These are phyloP conservation scores for Yamadazyma trypodendri DNA, from an alignment of 1,139 yeast genomes.

Conservation along the genomic window DNA sequence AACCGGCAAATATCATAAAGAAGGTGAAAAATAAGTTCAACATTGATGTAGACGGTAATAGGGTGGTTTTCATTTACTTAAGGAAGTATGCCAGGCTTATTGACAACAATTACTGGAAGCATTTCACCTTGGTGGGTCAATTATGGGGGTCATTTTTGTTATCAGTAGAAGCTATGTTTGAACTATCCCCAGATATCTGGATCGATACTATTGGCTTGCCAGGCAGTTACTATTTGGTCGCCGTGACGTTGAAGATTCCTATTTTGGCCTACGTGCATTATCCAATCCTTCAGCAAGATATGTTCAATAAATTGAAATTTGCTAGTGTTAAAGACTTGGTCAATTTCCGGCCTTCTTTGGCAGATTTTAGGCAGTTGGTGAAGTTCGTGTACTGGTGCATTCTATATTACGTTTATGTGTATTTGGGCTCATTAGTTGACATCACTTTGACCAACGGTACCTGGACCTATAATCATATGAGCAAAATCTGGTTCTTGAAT, in stretches of 20 bases:
- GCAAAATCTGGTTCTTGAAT: conserved; percentile 54
- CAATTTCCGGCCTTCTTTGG: conserved; percentile 12
- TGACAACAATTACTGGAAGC: conserved; percentile 73
- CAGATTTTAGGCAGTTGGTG: conserved; percentile 25
- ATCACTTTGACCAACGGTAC: conserved; percentile 79
- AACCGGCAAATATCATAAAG: conserved; percentile 52
- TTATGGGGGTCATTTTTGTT: conserved; percentile 74
- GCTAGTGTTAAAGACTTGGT: conserved; percentile 21
- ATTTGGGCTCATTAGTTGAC: conserved; percentile 66
- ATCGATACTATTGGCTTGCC: conserved; percentile 95
- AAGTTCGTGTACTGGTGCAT: conserved; percentile 73
- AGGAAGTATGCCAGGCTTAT: conserved; percentile 57
- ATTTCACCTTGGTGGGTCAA: conserved; percentile 82
- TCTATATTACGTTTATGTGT: conserved; percentile 60
- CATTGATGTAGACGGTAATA: conserved; percentile 47
- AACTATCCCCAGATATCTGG: conserved; percentile 84
- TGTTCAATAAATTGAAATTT: conserved; percentile 61
- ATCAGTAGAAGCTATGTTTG: conserved; percentile 67
- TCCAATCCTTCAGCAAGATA: conserved; percentile 86
- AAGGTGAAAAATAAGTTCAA: conserved; percentile 68
- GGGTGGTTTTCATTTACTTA: conserved; percentile 74
- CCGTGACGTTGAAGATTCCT: conserved; percentile 61
- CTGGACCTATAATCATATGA: conserved; percentile 84
- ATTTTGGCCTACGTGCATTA: conserved; percentile 87
- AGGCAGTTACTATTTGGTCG: conserved; percentile 62